These are phyloP conservation scores for Penicillium psychrofluorescens DNA, from an alignment of 495 filamentous ascomycete genomes.

Conservation along the genomic window DNA sequence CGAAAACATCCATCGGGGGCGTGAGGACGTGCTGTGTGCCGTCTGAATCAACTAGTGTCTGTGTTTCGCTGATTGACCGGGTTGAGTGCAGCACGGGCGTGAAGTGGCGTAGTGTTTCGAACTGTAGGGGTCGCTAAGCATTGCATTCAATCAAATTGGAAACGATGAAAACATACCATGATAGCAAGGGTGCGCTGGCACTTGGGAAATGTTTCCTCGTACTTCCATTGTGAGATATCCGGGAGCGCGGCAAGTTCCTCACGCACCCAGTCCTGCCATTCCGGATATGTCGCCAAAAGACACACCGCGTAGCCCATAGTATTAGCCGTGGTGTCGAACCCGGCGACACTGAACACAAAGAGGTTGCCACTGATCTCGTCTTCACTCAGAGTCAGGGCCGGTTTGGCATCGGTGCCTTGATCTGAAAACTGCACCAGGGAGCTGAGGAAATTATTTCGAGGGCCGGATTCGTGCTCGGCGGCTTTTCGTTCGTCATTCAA, in stretches of 20 bases:
- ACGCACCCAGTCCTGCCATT: conserved; percentile 33
- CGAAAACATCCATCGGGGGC: background rate
- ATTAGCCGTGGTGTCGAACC: conserved; percentile 41
- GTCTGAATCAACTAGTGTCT: background rate
- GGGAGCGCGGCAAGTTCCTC: conserved; percentile 17
- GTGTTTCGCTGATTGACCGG: background rate
- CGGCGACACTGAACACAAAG: conserved; percentile 51
- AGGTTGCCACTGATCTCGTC: conserved; percentile 29
- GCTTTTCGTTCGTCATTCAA: conserved; percentile 25
- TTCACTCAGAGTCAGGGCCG: conserved; percentile 13
- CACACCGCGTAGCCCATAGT: conserved; percentile 31
- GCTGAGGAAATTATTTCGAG: conserved; percentile 29
- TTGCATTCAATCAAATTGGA: background rate
- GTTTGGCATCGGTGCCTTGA: conserved; percentile 7
- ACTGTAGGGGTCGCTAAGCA: background rate
- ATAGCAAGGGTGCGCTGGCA: conserved; percentile 1
- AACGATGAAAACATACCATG: conserved; percentile 1
- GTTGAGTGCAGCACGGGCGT: background rate
- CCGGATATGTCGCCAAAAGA: conserved; percentile 28
- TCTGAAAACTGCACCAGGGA: conserved; percentile 31
- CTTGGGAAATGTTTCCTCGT: conserved; percentile 3
- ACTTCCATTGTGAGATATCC: background rate
- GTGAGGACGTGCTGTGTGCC: background rate
- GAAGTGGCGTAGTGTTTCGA: background rate
- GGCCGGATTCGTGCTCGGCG: conserved; percentile 7